These are phyloP conservation scores for Colletotrichum sublineola DNA, from an alignment of 2,329 filamentous ascomycete species.

Conservation along the genomic window DNA sequence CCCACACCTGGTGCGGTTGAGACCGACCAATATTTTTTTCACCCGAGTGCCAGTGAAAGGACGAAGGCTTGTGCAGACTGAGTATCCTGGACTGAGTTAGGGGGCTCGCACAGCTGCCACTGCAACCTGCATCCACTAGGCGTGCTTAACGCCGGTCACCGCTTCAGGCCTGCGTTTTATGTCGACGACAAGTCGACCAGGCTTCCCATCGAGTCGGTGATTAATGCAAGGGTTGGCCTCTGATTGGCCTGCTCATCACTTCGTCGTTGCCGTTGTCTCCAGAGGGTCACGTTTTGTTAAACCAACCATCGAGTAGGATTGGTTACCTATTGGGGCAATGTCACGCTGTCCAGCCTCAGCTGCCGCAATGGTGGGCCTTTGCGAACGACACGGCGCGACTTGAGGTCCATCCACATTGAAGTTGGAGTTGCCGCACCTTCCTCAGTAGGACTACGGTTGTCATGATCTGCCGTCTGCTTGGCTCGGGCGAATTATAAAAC, in stretches of 20 bases:
- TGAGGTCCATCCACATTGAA: not conserved
- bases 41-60: too few species aligned
- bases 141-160: conserved; percentile 32
- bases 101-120: conserved; percentile 40
- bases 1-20: too few species aligned
- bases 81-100: conserved; percentile 30
- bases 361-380: conserved; percentile 14
- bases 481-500: not conserved
- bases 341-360: conserved; percentile 19
- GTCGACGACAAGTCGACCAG: conserved; percentile 25
- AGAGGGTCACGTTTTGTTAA: not conserved
- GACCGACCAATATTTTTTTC: too few species aligned
- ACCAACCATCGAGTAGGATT: conserved; percentile 14
- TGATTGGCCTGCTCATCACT: conserved; percentile 6
- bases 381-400: conserved; percentile 13
- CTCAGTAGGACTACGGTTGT: not conserved
- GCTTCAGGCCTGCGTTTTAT: conserved; percentile 29
- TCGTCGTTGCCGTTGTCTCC: conserved; percentile 9
- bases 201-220: conserved; percentile 33
- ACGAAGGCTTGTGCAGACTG: not conserved
- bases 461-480: not conserved
- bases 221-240: conserved; percentile 12
- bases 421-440: not conserved
- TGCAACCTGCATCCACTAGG: conserved; percentile 23
- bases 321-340: conserved; percentile 18